Conservation (phyloP, 1,284 basidiomycete genomes). For the Moesziomyces sp. region DNA sequence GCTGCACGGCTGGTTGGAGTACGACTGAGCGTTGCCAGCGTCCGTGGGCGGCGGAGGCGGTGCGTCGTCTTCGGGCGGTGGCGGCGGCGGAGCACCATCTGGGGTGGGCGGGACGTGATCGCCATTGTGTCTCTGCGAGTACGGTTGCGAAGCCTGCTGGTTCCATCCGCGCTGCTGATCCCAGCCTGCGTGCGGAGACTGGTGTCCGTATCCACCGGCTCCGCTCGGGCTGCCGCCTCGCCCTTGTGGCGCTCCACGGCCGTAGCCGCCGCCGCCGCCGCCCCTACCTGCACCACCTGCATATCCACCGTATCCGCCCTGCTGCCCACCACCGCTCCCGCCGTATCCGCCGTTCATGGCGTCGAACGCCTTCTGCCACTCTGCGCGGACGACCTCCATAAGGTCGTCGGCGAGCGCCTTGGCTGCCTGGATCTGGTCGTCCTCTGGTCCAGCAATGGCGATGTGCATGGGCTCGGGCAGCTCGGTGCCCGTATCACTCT, state of each 20-base stretch:
- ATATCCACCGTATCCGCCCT: conserved; percentile 16
- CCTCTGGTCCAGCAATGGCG: conserved; percentile 59
- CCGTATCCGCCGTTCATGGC: conserved; percentile 23
- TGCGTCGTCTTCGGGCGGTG: conserved; percentile 52
- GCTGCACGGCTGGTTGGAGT: conserved; percentile 5
- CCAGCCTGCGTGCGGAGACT: conserved; percentile 28
- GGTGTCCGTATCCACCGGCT: conserved; percentile 27
- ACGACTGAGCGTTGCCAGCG: conserved; percentile 7
- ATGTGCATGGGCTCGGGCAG: conserved; percentile 88
- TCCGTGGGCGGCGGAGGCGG: conserved; percentile 51
- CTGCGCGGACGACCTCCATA: conserved; percentile 59
- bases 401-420: conserved; percentile 60
- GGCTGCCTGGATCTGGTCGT: conserved; percentile 54
- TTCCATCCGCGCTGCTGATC: conserved; percentile 17
- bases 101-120: conserved; percentile 35
- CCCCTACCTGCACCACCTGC: conserved; percentile 9
- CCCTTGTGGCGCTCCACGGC: conserved; percentile 13
- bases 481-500: conserved; percentile 90
- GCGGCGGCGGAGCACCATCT: conserved; percentile 46
- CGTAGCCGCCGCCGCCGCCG: conserved; percentile 12
- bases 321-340: conserved; percentile 2
- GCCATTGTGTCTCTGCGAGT: conserved; percentile 17
- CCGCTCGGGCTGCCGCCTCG: conserved; percentile 15
- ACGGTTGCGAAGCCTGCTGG: conserved; percentile 17
- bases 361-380: conserved; percentile 61